These are phyloP conservation scores for Desmodesmus armatus DNA, from an alignment of 139 green algal genomes.

Conservation along the genomic window DNA sequence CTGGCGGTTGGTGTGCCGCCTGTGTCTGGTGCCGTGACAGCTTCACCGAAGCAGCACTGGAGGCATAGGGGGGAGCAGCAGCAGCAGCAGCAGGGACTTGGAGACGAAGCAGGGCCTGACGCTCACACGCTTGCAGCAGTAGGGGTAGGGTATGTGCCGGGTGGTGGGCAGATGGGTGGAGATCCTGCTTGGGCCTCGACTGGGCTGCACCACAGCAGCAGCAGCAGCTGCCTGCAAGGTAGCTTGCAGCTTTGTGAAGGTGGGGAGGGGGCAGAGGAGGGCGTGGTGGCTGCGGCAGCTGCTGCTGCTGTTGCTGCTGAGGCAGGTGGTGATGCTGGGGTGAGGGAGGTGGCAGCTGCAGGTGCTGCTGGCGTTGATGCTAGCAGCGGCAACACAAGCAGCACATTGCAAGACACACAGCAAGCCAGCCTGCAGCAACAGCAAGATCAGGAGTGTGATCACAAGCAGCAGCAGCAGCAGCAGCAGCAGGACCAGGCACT, in stretches of 20 bases:
- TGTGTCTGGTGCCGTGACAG: too few species aligned
- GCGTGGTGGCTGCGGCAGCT: too few species aligned
- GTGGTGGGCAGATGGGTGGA: neutral
- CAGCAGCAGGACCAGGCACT: neutral
- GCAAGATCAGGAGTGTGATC: neutral
- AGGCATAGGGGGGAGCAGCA: neutral
- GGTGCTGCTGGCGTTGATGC: too few species aligned
- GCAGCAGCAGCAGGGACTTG: neutral
- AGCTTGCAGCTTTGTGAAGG: too few species aligned
- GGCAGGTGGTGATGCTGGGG: neutral
- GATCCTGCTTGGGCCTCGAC: neutral
- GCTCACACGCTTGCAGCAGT: neutral
- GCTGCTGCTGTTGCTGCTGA: slow-evolving; percentile 3
- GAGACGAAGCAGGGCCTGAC: neutral
- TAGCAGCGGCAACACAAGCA: neutral
- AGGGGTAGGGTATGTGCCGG: neutral
- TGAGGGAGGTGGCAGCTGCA: too few species aligned
- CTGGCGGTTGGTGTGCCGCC: too few species aligned
- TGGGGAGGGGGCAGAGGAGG: too few species aligned
- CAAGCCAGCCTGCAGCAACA: neutral
- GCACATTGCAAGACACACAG: neutral
- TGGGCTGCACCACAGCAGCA: neutral
- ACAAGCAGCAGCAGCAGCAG: slow-evolving; percentile 6
- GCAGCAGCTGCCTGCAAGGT: neutral
- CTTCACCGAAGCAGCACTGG: neutral